Evolutionary conservation across 495 filamentous ascomycete genomes (phyloP), one percentile per base, ranked within the genome.

Genomic region (Aspergillus panamensis): DNA sequence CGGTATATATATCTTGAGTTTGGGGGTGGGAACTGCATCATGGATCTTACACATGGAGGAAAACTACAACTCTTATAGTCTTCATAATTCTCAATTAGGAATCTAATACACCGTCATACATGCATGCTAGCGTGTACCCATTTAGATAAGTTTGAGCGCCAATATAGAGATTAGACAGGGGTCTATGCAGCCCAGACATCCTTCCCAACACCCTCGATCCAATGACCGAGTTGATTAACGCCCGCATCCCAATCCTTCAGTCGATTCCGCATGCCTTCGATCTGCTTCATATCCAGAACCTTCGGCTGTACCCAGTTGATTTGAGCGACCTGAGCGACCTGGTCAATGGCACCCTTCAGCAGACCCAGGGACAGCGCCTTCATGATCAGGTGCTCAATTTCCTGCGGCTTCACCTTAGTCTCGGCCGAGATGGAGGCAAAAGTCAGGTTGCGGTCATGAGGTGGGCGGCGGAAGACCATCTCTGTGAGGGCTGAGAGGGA

Each of bases 231-330:
- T 73, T 91, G 86, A 68, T 97, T 95, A 51, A 98, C 95, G 67
- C 91, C 96, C 19, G 84, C 84, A 76, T 96, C 92, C 94, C 94
- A 99, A 58, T 97, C 92, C 73, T 87, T 84, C 68, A 99, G 73
- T 52, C 92, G 75, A 65, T 81, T 79, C 63, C 89, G 85, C 94
- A 99, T 97, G 61, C 86, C 91, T 67, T 91, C 91, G 63, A 99
- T 95, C 81, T 97, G 95, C 69, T 83, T 85, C 84, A 92, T 90
- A 75, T 97, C 94, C 64, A 98, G 73, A 48, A 96, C 90, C 80
- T 97, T 97, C 12, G 94, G 95, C 80, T 99, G 94, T 40, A 99
- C 94, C 94, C 94, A 99, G 68, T 90, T 90, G 76, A 99, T 96
- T 69, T 92, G 82, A 25, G 94, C 94, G 51, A 97, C 82, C 77